A percentile compares a stretch with the other conserved stretches of the same genome.
These are phyloP conservation scores for Coemansia sp. DNA, from an alignment of 192 early-diverging fungal species.

Conservation along the genomic window DNA sequence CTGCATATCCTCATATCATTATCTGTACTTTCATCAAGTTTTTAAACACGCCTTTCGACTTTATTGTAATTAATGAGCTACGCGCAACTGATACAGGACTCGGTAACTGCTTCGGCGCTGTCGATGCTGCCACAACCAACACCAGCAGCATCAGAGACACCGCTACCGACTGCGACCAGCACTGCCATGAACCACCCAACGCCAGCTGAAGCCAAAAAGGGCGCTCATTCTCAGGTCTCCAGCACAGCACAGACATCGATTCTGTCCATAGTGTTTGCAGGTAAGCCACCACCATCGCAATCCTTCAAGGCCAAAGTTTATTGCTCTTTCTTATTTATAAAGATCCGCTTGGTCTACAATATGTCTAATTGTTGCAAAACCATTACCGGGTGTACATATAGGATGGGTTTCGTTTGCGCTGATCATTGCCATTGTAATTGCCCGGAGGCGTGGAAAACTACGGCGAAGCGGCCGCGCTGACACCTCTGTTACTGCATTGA, in stretches of 20 bases:
- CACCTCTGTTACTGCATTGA: background rate
- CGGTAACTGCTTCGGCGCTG: no score
- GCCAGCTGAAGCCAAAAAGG: background rate
- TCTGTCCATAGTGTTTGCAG: constrained; percentile 23
- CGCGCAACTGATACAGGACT: no score
- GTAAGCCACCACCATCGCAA: constrained; percentile 4
- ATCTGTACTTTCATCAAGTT: no score
- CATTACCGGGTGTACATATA: background rate
- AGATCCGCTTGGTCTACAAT: no score
- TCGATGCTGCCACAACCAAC: no score
- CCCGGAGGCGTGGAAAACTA: constrained; percentile 9
- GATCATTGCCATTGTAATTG: constrained; percentile 10
- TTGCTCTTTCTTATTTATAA: no score
- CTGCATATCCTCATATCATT: no score
- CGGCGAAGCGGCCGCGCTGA: background rate
- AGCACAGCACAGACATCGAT: constrained; percentile 22
- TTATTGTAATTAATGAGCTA: no score
- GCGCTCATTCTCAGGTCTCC: constrained; percentile 5
- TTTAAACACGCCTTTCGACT: no score
- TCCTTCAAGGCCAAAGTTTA: background rate
- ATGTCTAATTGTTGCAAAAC: no score
- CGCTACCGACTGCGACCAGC: background rate
- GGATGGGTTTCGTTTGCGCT: constrained; percentile 11
- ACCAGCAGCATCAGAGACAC: no score
- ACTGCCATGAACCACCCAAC: background rate